phyloP scores from a whole-genome alignment of 2,329 filamentous ascomycete genomes.

The Hawksworthiomyces lignivorus region DNA sequence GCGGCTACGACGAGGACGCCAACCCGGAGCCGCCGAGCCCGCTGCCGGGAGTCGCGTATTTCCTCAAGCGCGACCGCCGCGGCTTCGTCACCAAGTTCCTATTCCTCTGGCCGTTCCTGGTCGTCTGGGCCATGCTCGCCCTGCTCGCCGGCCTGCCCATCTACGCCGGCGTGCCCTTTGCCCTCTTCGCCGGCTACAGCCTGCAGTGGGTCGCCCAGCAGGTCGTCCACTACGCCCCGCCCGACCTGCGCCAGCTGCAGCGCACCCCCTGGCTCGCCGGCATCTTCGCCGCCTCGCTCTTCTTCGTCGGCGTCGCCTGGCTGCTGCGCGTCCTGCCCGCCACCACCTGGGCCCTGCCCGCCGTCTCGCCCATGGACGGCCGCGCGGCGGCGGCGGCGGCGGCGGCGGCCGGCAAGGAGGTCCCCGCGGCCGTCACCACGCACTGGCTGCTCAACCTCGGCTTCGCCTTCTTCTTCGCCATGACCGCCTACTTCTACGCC shows the following conservation, averaged over 20 bases:
- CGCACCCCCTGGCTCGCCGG: slow-evolving; percentile 91
- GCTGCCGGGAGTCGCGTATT: slow-evolving; percentile 58
- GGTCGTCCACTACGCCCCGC: slow-evolving; percentile 71
- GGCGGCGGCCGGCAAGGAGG: too few species aligned
- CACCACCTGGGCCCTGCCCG: slow-evolving; percentile 22
- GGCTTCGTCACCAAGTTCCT: slow-evolving; percentile 77
- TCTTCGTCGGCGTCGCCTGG: slow-evolving; percentile 73
- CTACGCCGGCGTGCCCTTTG: slow-evolving; percentile 67
- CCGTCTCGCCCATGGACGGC: background rate
- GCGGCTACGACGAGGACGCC: slow-evolving; percentile 50
- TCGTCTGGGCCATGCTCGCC: slow-evolving; percentile 64
- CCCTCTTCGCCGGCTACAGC: slow-evolving; percentile 56
- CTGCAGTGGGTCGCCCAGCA: slow-evolving; percentile 73
- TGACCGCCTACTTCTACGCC: slow-evolving; percentile 80
- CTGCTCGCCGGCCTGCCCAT: slow-evolving; percentile 68
- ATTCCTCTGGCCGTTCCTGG: slow-evolving; percentile 78
- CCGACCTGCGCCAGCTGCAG: slow-evolving; percentile 83
- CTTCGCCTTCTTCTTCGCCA: slow-evolving; percentile 56
- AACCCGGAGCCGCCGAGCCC: slow-evolving; percentile 63
- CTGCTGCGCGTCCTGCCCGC: slow-evolving; percentile 59
- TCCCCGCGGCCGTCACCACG: slow-evolving; percentile 22
- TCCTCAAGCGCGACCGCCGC: slow-evolving; percentile 64
- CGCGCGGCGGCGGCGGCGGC: background rate
- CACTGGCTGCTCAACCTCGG: slow-evolving; percentile 71
- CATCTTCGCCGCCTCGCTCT: slow-evolving; percentile 82